Percentiles rank a stretch among this genome's conserved stretches.
phyloP scores from a whole-genome alignment of 176 grass and related monocot genomes.

The Melocanna baccifera region DNA sequence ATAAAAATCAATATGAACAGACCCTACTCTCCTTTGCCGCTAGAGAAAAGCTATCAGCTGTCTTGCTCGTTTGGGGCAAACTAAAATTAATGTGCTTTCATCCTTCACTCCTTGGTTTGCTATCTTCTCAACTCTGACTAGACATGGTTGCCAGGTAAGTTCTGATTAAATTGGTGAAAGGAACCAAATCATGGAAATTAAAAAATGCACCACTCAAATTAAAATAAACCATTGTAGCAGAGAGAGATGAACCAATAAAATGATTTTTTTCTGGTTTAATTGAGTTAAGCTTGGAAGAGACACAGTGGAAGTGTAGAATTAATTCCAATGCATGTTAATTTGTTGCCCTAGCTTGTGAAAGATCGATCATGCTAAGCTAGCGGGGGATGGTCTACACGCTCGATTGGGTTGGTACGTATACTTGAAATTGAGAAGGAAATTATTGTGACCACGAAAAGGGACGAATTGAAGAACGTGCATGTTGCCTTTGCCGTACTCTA shows the following conservation, averaged over 20 bases:
- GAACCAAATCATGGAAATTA: neutral
- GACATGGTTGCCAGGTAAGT: neutral
- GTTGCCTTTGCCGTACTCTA: neutral
- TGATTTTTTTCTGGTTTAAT: neutral
- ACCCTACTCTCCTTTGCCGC: neutral
- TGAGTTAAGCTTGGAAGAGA: too few species aligned
- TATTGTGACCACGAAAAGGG: neutral
- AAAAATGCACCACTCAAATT: neutral
- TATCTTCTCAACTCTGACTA: neutral
- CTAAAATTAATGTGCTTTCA: neutral
- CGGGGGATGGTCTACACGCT: too few species aligned
- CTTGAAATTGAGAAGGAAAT: neutral
- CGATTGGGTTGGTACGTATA: too few species aligned
- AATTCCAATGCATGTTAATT: too few species aligned
- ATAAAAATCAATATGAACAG: too few species aligned
- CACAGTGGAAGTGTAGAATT: too few species aligned
- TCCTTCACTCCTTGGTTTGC: neutral
- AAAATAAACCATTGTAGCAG: neutral
- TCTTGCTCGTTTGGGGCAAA: neutral
- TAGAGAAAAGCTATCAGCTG: neutral
- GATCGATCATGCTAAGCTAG: neutral
- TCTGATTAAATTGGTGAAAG: neutral
- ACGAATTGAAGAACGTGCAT: neutral
- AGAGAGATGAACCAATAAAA: neutral
- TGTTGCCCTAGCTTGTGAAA: neutral